Base-by-base conservation (phyloP, 2,329 filamentous ascomycete genomes). In the Escovopsis sp. region DNA sequence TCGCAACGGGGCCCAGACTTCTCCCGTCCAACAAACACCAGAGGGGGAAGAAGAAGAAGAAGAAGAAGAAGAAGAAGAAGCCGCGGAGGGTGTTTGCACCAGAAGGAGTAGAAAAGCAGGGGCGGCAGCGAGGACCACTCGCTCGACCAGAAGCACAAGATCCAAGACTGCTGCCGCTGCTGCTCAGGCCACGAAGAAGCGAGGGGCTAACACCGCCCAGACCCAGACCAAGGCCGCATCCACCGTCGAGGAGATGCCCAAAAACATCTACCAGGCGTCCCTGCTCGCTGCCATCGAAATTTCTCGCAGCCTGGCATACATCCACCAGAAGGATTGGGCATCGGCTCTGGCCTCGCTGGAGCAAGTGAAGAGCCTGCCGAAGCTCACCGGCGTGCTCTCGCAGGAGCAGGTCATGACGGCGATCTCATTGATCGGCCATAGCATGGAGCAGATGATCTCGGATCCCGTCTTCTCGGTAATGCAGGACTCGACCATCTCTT, bases 401-500 rank as follows among this genome's bases (percentile, higher is more conserved):
- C 55, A 72, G 51, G 66, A 76, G 44, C 73, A 77, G 34, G 69
- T 85, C 43, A 69, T 76, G 10, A 75, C 75, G 44, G 84, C 82
- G 18, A 77, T 77, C 42, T 76, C 81, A 38, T 72, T 83, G 36
- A 67, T 86, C 46, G 70, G 76, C 12, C 73, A 82, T 57, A 82
- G 80, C 47, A 69, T 82, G 52, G 75, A 81, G 38, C 72, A 81
- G 53, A 84, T 94, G 67, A 73, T 79, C 11, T 72, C 74, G 4
- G 85, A 94, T 59, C 80, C 88, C 3, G 82, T 91, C 4, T 93
- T 89, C 59, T 93, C 85, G 15, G 83, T 89, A 9, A 73, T 96
- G 12, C 85, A 89, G 38, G 91, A 98, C 53, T 95, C 91, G 1
- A 94, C 87, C 0, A 79, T 95, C 26, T 93, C 87, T 0, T 82